phyloP scores from a whole-genome alignment of 177 flowering plant species.

The Telopea speciosissima region DNA sequence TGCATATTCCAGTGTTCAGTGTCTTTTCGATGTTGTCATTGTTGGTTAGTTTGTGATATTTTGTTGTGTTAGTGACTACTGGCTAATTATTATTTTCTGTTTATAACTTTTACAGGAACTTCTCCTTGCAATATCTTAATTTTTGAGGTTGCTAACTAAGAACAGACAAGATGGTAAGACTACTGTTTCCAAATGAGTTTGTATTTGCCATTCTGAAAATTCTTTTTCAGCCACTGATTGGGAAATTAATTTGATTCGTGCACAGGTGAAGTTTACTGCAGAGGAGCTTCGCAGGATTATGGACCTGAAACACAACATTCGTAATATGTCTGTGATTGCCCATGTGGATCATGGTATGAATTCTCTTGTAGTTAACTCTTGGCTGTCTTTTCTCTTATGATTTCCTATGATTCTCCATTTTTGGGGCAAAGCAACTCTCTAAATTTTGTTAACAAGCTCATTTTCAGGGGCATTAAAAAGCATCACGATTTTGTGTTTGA shows the following conservation, averaged over 20 bases:
- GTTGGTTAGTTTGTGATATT: neutral
- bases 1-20: neutral
- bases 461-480: too few relatives aligned
- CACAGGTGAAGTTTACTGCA: constrained; percentile 61
- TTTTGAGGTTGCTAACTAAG: constrained; percentile 3
- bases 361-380: too few relatives aligned
- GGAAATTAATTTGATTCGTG: neutral
- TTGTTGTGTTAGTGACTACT: neutral
- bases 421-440: too few relatives aligned
- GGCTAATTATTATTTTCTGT: neutral
- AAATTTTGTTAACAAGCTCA: too few relatives aligned
- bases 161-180: constrained; percentile 29
- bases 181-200: neutral
- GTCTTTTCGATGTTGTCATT: neutral
- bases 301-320: constrained; percentile 46
- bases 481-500: too few relatives aligned
- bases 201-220: neutral
- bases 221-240: neutral
- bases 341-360: constrained; percentile 54
- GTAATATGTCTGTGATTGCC: constrained; percentile 62
- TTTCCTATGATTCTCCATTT: too few relatives aligned
- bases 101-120: constrained; percentile 4
- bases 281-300: constrained; percentile 50
- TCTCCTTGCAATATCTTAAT: neutral
- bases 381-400: neutral